A percentile compares a stretch with the other conserved stretches of the same genome.
These are phyloP conservation scores for Achaetomiella virescens DNA, from an alignment of 495 filamentous ascomycete genomes.

Conservation along the genomic window DNA sequence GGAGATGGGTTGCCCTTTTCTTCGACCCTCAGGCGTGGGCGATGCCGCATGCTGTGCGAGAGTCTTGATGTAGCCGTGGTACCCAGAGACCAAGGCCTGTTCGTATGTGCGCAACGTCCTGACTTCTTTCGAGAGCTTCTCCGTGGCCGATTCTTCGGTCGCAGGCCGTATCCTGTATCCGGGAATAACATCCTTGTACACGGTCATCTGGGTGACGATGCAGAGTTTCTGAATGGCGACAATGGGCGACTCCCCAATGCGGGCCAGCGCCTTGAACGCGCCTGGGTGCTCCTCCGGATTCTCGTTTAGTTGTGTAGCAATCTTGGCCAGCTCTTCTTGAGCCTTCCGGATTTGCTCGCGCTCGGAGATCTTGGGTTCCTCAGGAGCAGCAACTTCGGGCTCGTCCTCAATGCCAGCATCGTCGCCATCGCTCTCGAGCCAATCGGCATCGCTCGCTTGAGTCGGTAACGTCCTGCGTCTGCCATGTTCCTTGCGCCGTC, in stretches of 20 bases:
- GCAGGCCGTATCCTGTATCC: constrained; percentile 88
- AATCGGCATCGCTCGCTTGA: constrained; percentile 49
- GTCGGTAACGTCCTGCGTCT: constrained; percentile 45
- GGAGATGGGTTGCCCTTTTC: constrained; percentile 41
- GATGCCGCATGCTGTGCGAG: constrained; percentile 57
- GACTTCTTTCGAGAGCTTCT: constrained; percentile 89
- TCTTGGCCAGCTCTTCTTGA: constrained; percentile 85
- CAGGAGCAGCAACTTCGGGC: constrained; percentile 32
- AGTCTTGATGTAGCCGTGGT: constrained; percentile 74
- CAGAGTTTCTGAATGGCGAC: constrained; percentile 74
- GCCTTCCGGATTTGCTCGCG: constrained; percentile 75
- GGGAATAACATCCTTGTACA: constrained; percentile 95
- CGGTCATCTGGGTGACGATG: constrained; percentile 73
- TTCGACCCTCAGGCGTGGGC: constrained; percentile 27
- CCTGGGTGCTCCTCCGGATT: constrained; percentile 85
- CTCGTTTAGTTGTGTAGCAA: constrained; percentile 78
- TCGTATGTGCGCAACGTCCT: constrained; percentile 73
- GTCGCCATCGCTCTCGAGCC: constrained; percentile 45
- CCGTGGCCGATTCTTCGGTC: constrained; percentile 60
- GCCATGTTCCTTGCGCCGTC: constrained; percentile 65
- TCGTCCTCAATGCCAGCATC: constrained; percentile 36
- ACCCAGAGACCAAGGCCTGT: constrained; percentile 71
- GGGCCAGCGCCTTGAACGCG: constrained; percentile 67
- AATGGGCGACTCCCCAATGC: constrained; percentile 64
- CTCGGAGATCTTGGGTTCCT: constrained; percentile 57